phyloP scores from a whole-genome alignment of 345 rosid genomes.

The Microcos paniculata region DNA sequence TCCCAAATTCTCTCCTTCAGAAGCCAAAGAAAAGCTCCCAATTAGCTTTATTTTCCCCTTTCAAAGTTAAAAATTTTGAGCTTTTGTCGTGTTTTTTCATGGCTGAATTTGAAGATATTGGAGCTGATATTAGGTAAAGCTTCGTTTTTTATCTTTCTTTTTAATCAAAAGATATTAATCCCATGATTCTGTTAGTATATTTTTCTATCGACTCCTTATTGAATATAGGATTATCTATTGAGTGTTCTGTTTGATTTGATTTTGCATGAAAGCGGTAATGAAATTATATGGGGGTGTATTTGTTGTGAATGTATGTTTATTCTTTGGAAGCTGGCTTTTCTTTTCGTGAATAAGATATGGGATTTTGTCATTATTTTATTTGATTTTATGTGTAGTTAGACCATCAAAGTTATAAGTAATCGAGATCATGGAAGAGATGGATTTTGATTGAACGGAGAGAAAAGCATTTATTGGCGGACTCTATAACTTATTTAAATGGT shows the following conservation, averaged over 20 bases:
- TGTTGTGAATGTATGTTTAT: neutral
- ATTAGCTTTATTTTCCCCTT: neutral
- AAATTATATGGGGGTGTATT: neutral
- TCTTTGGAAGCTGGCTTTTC: neutral
- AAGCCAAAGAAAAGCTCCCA: neutral
- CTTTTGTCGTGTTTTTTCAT: conserved; percentile 15
- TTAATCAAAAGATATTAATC: neutral
- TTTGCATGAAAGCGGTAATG: neutral
- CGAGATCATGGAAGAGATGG: conserved; percentile 1
- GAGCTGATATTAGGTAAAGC: conserved; percentile 47
- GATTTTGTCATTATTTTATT: neutral
- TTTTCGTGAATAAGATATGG: neutral
- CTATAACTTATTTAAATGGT: neutral
- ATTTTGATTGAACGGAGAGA: conserved; percentile 6
- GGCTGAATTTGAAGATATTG: conserved; percentile 56
- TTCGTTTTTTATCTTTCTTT: neutral
- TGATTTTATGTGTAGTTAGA: neutral
- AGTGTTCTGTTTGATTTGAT: neutral
- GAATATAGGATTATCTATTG: neutral
- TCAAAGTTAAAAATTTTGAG: neutral
- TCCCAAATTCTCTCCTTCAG: neutral
- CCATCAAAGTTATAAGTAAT: neutral
- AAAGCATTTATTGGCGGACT: neutral
- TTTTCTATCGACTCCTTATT: neutral
- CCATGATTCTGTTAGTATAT: neutral